Conservation (phyloP, 163 green algal genomes). For the Coccomyxa subellipsoidea region DNA sequence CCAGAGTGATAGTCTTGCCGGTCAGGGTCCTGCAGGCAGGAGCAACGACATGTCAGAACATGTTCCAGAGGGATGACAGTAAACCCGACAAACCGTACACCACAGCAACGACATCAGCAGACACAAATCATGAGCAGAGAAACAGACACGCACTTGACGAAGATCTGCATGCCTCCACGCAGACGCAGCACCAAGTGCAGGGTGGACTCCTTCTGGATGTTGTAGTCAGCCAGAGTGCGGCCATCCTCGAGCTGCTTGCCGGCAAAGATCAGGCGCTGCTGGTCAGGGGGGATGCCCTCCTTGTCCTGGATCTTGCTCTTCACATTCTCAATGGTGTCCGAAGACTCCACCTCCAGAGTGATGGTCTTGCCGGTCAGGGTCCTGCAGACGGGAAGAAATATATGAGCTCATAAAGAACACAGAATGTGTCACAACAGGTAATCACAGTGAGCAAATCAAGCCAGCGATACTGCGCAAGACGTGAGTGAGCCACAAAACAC, state of each 20-base stretch:
- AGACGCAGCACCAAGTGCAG: conserved; percentile 79
- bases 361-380: conserved; percentile 95
- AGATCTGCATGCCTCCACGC: conserved; percentile 69
- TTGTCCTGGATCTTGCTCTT: conserved; percentile 59
- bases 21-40: conserved; percentile 39
- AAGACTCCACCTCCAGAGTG: conserved; percentile 91
- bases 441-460: too few relatives aligned
- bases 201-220: conserved; percentile 91
- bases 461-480: too few relatives aligned
- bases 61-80: conserved; percentile 55
- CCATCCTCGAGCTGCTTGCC: conserved; percentile 97
- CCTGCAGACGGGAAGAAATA: conserved; percentile 72
- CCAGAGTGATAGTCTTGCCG: conserved; percentile 94
- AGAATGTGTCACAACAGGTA: too few relatives aligned
- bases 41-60: not conserved
- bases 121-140: not conserved
- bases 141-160: conserved; percentile 31
- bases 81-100: not conserved
- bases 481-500: too few relatives aligned
- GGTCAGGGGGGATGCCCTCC: conserved; percentile 50
- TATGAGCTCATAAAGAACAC: too few relatives aligned
- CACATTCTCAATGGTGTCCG: conserved; percentile 68
- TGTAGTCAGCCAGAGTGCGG: conserved; percentile 86
- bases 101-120: not conserved
- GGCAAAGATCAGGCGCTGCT: conserved; percentile 83